These are phyloP conservation scores for Pseudocohnilembus persalinus DNA, from an alignment of 169 alveolate species.

Conservation along the genomic window DNA sequence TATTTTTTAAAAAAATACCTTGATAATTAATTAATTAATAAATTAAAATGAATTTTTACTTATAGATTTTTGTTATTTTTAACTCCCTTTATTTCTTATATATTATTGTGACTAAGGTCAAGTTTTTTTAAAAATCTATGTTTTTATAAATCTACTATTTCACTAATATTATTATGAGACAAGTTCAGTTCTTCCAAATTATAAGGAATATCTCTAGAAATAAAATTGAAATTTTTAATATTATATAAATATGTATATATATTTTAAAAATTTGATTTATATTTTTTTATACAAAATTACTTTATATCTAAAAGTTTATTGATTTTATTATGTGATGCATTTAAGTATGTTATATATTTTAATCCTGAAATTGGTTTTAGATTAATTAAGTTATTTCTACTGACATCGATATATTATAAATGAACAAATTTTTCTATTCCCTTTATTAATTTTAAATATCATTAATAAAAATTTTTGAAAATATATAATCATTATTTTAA, in stretches of 20 bases:
- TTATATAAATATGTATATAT: not conserved
- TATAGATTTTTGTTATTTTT: slow-evolving; percentile 43
- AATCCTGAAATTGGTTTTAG: slow-evolving; percentile 49
- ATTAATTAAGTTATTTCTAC: slow-evolving; percentile 42
- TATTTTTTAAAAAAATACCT: not conserved
- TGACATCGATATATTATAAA: slow-evolving; percentile 57
- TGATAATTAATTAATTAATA: not conserved
- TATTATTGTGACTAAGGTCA: slow-evolving; percentile 34
- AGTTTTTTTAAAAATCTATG: slow-evolving; percentile 38
- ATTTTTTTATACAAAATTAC: slow-evolving; percentile 13
- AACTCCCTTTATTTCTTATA: slow-evolving; percentile 58
- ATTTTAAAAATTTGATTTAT: not conserved
- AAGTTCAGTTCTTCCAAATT: slow-evolving; percentile 65
- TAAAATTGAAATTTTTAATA: not conserved
- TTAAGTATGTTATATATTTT: slow-evolving; percentile 51
- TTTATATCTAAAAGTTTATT: slow-evolving; percentile 72
- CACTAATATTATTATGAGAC: slow-evolving; percentile 55
- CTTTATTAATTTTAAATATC: too few relatives aligned
- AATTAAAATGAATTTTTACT: slow-evolving; percentile 18
- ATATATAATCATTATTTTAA: not conserved
- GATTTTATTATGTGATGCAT: slow-evolving; percentile 68
- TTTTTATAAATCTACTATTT: slow-evolving; percentile 24
- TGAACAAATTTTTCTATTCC: slow-evolving; percentile 60
- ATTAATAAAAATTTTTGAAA: not conserved
- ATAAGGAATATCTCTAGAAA: slow-evolving; percentile 32